phyloP scores from a whole-genome alignment of 2,329 filamentous ascomycete genomes.

The Talaromyces piceae region DNA sequence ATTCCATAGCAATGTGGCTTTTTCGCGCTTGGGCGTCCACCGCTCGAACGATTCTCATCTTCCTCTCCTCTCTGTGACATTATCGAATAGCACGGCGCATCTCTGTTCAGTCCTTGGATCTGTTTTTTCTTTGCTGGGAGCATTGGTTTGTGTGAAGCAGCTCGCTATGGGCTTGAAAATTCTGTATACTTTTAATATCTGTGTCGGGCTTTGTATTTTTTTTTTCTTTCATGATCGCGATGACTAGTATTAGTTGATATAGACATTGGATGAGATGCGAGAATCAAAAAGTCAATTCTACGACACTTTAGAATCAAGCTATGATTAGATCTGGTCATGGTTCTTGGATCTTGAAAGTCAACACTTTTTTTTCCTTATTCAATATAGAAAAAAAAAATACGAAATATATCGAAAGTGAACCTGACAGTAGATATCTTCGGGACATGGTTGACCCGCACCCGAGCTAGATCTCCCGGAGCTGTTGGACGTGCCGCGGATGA shows the following conservation, averaged over 20 bases:
- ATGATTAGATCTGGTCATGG: too few species aligned
- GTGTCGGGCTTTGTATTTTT: neutral
- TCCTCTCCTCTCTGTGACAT: slow-evolving; percentile 11
- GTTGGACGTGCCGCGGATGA: too few species aligned
- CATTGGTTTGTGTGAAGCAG: slow-evolving; percentile 10
- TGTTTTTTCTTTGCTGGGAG: slow-evolving; percentile 5
- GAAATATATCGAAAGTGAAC: neutral
- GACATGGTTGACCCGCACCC: slow-evolving; percentile 3
- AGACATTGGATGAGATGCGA: neutral
- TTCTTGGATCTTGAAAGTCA: too few species aligned
- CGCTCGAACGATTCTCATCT: neutral
- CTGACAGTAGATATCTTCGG: neutral
- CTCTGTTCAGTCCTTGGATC: slow-evolving; percentile 7
- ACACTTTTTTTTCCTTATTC: neutral
- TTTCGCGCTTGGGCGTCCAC: neutral
- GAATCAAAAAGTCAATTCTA: neutral
- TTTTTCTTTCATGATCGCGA: neutral
- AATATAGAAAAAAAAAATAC: neutral
- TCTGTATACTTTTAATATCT: neutral
- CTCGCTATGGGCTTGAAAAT: neutral
- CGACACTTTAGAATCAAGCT: neutral
- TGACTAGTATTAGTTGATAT: neutral
- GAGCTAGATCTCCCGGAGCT: neutral
- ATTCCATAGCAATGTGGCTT: neutral
- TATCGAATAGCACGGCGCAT: slow-evolving; percentile 11